phyloP scores from a whole-genome alignment of 345 rosid genomes.

The Cardiospermum halicacabum region DNA sequence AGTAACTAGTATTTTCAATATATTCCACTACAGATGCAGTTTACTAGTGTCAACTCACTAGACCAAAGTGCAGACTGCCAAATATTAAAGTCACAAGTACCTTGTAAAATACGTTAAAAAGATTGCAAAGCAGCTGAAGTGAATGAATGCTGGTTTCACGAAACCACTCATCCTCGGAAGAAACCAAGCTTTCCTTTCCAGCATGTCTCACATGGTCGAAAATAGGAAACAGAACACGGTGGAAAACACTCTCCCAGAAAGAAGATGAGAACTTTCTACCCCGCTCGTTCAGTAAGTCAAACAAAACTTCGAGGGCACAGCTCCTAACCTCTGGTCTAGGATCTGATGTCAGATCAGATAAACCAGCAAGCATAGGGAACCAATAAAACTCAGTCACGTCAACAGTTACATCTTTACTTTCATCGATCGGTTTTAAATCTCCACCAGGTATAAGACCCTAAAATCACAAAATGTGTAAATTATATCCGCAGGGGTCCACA shows the following conservation, averaged over 20 bases:
- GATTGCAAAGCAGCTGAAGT: conserved; percentile 86
- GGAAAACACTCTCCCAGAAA: conserved; percentile 95
- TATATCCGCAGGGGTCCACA: conserved; percentile 11
- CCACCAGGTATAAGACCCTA: conserved; percentile 92
- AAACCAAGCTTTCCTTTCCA: conserved; percentile 65
- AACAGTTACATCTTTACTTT: conserved; percentile 43
- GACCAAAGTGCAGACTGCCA: neutral
- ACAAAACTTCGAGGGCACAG: conserved; percentile 88
- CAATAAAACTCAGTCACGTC: conserved; percentile 92
- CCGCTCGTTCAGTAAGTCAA: conserved; percentile 89
- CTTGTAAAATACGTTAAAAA: conserved; percentile 77
- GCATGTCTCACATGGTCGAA: conserved; percentile 89
- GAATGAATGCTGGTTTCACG: conserved; percentile 93
- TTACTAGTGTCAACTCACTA: neutral
- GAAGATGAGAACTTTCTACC: conserved; percentile 78
- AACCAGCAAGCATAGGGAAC: conserved; percentile 94
- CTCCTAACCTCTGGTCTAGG: conserved; percentile 77
- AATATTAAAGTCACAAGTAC: conserved; percentile 21
- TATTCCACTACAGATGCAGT: neutral
- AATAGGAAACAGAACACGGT: conserved; percentile 86
- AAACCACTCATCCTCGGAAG: conserved; percentile 75
- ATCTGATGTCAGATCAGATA: conserved; percentile 87
- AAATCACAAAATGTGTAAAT: conserved; percentile 20
- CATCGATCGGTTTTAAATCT: conserved; percentile 62
- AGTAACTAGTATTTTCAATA: neutral